Evolutionary conservation across 768 basidiomycete genomes (phyloP).

Genomic region (Podaxis sp.): DNA sequence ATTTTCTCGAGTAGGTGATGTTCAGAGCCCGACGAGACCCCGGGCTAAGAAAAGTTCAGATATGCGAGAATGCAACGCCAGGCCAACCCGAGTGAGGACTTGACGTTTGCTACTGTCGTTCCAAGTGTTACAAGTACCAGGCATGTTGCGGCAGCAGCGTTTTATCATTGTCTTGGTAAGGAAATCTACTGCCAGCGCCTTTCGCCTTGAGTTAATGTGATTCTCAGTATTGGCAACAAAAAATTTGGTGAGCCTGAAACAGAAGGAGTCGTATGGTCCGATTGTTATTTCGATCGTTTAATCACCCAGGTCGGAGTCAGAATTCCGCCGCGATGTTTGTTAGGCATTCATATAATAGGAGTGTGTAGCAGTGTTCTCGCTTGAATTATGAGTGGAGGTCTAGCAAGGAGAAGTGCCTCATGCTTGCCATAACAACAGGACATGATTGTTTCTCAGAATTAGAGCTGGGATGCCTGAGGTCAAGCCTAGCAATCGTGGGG

Average conservation of each 20-base stretch:
- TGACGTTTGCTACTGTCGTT: conserved; percentile 66
- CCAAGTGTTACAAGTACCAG: conserved; percentile 65
- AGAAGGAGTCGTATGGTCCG: conserved; percentile 56
- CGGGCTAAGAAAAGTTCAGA: conserved; percentile 34
- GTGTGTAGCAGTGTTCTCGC: background rate
- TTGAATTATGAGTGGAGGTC: background rate
- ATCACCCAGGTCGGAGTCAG: conserved; percentile 8
- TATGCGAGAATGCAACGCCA: conserved; percentile 77
- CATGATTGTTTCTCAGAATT: too few relatives aligned
- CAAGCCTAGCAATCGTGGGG: background rate
- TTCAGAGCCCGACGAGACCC: background rate
- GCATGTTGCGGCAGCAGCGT: conserved; percentile 77
- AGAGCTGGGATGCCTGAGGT: too few relatives aligned
- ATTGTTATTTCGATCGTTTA: conserved; percentile 39
- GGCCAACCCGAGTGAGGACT: conserved; percentile 46
- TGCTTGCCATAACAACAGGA: too few relatives aligned
- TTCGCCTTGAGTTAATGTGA: conserved; percentile 7
- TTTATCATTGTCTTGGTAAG: conserved; percentile 84
- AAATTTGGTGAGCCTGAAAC: conserved; percentile 59
- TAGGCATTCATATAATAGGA: background rate
- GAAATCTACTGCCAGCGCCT: background rate
- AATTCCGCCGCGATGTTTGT: background rate
- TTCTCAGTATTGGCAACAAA: conserved; percentile 73
- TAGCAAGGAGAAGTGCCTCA: background rate
- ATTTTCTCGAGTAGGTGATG: conserved; percentile 70